Base-by-base conservation (phyloP, 768 basidiomycete genomes). In the Leccinellum luteum region DNA sequence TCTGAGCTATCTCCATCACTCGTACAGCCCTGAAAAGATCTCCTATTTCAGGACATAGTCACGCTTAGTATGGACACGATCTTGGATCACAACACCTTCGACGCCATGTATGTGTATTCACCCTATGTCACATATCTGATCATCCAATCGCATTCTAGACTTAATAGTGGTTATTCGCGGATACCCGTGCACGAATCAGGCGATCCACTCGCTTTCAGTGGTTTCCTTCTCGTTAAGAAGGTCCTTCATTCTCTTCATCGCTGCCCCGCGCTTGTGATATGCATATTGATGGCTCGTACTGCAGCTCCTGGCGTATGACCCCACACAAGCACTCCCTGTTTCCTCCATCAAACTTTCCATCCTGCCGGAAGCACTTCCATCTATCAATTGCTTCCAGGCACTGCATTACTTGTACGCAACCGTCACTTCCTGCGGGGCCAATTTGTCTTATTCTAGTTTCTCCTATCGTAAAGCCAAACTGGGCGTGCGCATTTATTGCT, bases 381-480 rank as follows among this genome's bases (percentile, higher is more conserved):
- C 83, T 10, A 95, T 97, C 69, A 95, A 92, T 65, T 97, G 91
- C 66, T 93, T 97, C 77, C 93, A 98, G 69, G 94, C 94, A 0
- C 74, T 98, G 47, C 94, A 97, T 69, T 96, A 94, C 69, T 95
- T 92, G 90, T 91, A 65, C 35, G 83, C 66, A 0, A 19, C 10
- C 14, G 1, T 9, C 28, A 21, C 34, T 45, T 25, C 45, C 15
- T 38, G 31, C n/a, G 15, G 60, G 10, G 3, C 13, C n/a, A 27
- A 38, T n/a, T 56, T 27, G 45, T 56, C 50, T 34, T 51, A 65
- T 27, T 3, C 32, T 41, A 3, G 9, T 32, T 9, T 44, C 34
- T 44, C 15, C 52, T 85, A 86, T 74, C 92, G 92, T 13, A 79
- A 92, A 91, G 89, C 74, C 96, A 97, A 79, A 95, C 94, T 0